Evolutionary conservation across 257 asterid genomes (phyloP), one percentile per base, ranked within the genome.

Genomic region (Solanum lignicaule): DNA sequence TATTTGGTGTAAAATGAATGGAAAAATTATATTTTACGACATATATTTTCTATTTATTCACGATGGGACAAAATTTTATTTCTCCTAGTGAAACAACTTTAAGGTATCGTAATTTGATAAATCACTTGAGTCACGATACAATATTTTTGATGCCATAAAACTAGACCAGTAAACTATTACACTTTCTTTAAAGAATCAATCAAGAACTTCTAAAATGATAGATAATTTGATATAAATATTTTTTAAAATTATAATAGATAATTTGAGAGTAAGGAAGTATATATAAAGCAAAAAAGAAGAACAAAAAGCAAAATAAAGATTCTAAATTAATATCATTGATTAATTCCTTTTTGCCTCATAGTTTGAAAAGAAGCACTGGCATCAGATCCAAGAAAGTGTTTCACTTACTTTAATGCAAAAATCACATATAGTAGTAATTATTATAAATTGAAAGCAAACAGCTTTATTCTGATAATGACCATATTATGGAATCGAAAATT

Each of bases 361-460:
- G 20, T 66, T 66, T 66, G 20, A 27, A 10, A 33, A 74, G 25
- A 0, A 21, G 20, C 48, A 74, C 14, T 36, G 31, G 93, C 90
- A 89, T 83, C 92, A 94, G 98, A 94, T 95, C 98, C 98, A 87
- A 93, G 96, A 90, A 13, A 43, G 85, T 29, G 16, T 31, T 89
- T 91, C 93, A 94, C 97, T 93, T 94, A 93, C 96, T 95, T 95
- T 94, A 93, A 93, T 94, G 95, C 95, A 92, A 90, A 89, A 90
- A 89, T 92, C 91, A 92, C 91, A 31, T 69, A 6, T 15, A 29
- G 11, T 69, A 69, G 11, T 69, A 69, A 69, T 69, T 15, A 69
- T 73, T 73, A 32, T 18, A 73, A 33, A 73, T 73, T 33, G 46
- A 73, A 73, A 73, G 81, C 46, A 33, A 73, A 73, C 20, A 9